Percentiles rank a stretch among this genome's conserved stretches.
Conservation (phyloP, 352 stramenopile species). For the Phytophthora brassicae region DNA sequence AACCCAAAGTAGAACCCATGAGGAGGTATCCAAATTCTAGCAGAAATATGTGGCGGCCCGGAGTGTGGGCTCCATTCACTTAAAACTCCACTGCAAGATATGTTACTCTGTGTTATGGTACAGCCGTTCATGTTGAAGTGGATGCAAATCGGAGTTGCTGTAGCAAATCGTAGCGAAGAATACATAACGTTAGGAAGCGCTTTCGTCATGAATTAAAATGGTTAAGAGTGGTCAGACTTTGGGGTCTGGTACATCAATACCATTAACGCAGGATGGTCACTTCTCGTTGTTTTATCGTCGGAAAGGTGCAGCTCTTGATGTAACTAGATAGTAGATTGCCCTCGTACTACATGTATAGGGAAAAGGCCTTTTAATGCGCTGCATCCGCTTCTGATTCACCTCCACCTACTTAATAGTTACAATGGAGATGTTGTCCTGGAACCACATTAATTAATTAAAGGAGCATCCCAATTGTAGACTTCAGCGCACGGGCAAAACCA, state of each 20-base stretch:
- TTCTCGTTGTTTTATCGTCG: constrained; percentile 1
- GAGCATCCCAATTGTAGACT: too few relatives aligned
- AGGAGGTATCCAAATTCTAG: too few relatives aligned
- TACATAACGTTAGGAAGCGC: not conserved
- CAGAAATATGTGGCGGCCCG: not conserved
- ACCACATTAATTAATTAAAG: too few relatives aligned
- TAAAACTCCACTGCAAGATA: constrained; percentile 13
- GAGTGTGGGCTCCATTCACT: not conserved
- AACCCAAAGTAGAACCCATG: too few relatives aligned
- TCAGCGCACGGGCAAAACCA: too few relatives aligned
- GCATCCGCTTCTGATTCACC: not conserved
- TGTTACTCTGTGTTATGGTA: not conserved
- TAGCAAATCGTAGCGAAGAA: not conserved
- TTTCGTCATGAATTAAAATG: not conserved
- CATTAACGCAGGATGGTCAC: not conserved
- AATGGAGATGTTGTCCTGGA: too few relatives aligned
- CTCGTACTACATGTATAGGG: too few relatives aligned
- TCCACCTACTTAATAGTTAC: not conserved
- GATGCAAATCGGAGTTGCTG: not conserved
- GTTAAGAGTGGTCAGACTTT: not conserved
- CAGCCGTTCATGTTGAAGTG: not conserved
- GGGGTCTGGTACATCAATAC: not conserved
- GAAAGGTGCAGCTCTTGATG: constrained; percentile 9
- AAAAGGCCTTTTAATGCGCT: not conserved
- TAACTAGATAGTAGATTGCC: constrained; percentile 4